Percentiles rank a stretch among this genome's conserved stretches.
Conservation (phyloP, 805 yeast genomes). For the Pichia scutulata region DNA sequence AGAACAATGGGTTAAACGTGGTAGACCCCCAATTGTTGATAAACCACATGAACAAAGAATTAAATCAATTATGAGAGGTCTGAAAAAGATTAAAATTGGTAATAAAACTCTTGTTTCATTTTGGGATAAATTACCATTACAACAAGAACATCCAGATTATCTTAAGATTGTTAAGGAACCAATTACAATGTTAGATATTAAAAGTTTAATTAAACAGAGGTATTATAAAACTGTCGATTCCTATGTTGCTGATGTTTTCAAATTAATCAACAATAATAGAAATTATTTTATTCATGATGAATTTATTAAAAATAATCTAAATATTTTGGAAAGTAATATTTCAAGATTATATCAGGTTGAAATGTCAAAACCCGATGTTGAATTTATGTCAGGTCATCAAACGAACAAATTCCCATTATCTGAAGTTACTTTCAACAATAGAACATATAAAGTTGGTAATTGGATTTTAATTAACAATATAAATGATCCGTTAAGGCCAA, state of each 20-base stretch:
- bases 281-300: conserved; percentile 53
- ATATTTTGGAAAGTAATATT: conserved; percentile 53
- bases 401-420: conserved; percentile 57
- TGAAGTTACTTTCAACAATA: conserved; percentile 70
- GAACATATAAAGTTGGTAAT: conserved; percentile 78
- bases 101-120: conserved; percentile 37
- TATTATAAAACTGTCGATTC: conserved; percentile 68
- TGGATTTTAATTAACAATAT: conserved; percentile 88
- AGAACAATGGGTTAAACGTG: conserved; percentile 58
- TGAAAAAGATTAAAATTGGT: conserved; percentile 63
- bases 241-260: conserved; percentile 68
- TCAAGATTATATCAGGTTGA: conserved; percentile 55
- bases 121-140: conserved; percentile 80
- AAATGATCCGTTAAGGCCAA: conserved; percentile 83
- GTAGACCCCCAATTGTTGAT: conserved; percentile 87
- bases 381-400: conserved; percentile 51
- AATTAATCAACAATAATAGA: conserved; percentile 70
- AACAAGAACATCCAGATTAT: conserved; percentile 45
- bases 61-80: conserved; percentile 72
- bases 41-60: conserved; percentile 89
- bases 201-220: conserved; percentile 78
- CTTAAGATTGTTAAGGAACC: conserved; percentile 50
- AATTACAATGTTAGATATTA: conserved; percentile 62
- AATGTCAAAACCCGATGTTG: conserved; percentile 74
- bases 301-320: conserved; percentile 53